Percentiles rank a stretch among this genome's conserved stretches.
phyloP scores from a whole-genome alignment of 257 asterid genomes.

The Gentiana straminea region DNA sequence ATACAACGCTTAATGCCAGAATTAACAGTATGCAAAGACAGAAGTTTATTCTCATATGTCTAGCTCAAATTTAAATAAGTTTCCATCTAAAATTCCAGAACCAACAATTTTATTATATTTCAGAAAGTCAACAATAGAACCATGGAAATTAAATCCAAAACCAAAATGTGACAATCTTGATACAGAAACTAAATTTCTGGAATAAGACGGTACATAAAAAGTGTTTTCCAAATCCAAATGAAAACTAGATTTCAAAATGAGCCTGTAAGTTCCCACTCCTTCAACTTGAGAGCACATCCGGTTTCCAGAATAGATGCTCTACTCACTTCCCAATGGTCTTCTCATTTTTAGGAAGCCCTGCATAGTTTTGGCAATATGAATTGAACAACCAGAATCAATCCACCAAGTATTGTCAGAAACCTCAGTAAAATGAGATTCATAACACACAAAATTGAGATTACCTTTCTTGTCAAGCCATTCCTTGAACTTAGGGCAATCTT shows the following conservation, averaged over 20 bases:
- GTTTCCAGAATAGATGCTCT: background rate
- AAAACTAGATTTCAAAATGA: background rate
- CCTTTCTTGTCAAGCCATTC: background rate
- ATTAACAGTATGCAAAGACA: background rate
- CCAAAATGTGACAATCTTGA: background rate
- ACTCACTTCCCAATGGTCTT: background rate
- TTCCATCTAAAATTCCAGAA: background rate
- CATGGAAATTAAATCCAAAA: background rate
- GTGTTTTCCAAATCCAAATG: background rate
- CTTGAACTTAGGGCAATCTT: background rate
- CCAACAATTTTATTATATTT: background rate
- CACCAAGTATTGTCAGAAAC: background rate
- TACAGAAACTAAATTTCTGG: background rate
- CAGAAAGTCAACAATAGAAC: background rate
- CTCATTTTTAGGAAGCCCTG: slow-evolving; percentile 2
- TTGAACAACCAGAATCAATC: background rate
- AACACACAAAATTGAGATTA: background rate
- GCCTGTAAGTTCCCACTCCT: background rate
- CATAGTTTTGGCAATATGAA: background rate
- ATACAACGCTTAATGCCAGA: background rate
- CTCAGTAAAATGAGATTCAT: too few species aligned
- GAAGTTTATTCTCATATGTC: background rate
- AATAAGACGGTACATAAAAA: background rate
- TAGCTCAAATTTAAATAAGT: slow-evolving; percentile 1
- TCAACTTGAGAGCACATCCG: background rate